Evolutionary conservation across 164 flowering plant species (phyloP).

Genomic region (Platanus orientalis): DNA sequence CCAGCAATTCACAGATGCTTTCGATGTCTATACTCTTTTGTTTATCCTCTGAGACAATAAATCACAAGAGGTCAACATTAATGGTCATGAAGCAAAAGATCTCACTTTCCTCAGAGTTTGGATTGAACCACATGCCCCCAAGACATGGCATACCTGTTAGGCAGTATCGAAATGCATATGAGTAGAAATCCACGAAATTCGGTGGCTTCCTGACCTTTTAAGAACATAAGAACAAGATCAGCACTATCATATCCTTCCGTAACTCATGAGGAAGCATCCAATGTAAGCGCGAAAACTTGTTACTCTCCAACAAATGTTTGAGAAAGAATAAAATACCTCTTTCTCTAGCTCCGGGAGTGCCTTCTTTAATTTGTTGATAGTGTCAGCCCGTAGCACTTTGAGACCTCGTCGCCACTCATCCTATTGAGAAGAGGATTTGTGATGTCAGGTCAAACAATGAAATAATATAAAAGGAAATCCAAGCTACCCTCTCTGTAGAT

Average conservation of each 20-base stretch:
- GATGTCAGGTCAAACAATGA: neutral
- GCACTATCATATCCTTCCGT: neutral
- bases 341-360: slow-evolving; percentile 77
- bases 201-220: slow-evolving; percentile 62
- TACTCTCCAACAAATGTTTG: too few species aligned
- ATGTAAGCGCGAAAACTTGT: too few species aligned
- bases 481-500: neutral
- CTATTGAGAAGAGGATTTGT: slow-evolving; percentile 25
- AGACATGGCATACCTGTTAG: slow-evolving; percentile 55
- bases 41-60: slow-evolving; percentile 64
- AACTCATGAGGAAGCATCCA: neutral
- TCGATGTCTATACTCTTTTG: slow-evolving; percentile 87
- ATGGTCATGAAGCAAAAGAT: neutral
- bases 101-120: neutral
- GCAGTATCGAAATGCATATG: slow-evolving; percentile 78
- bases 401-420: slow-evolving; percentile 91
- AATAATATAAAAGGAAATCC: neutral
- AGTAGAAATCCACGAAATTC: slow-evolving; percentile 66
- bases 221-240: slow-evolving; percentile 5
- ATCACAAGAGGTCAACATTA: neutral
- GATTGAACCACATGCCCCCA: neutral
- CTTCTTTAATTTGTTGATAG: slow-evolving; percentile 63
- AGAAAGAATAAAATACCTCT: slow-evolving; percentile 40
- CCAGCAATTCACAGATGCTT: slow-evolving; percentile 69
- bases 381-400: slow-evolving; percentile 64